Evolutionary conservation across 2,329 filamentous ascomycete species (phyloP), one percentile per base, ranked within the genome.

Genomic region (Paecilomyces fulvus): DNA sequence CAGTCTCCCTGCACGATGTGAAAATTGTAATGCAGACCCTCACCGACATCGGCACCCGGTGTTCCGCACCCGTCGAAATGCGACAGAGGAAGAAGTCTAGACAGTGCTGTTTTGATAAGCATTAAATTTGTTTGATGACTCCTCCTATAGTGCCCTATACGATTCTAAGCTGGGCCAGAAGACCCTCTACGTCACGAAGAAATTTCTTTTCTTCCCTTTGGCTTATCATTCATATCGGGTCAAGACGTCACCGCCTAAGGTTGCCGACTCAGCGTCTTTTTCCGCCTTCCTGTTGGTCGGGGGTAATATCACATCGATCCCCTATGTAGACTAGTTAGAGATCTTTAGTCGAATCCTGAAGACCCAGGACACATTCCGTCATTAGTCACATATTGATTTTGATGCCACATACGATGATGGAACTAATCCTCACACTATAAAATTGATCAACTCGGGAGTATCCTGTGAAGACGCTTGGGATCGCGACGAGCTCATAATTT

Each of bases 221-320:
- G 3, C 48, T 12, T 28, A 14, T 28, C 12, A 37, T 21, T 28
- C 48, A 21, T 49, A 49, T 49, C 48, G 48, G 23, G 37, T 14
- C 33, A 14, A 49, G 48, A 49, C 48, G 48, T 49, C 48, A 49
- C 48, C 48, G 48, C 20, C 48, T 55, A 43, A 3, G n/a, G 14
- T 54, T 54, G 30, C 52, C 52, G 53, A 51, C 51, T 60, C 56
- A 58, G 56, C 30, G 14, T 14, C 12, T 57, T 56, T 60, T 37
- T 53, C 20, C 28, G 12, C 12, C 25, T 17, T 56, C 54, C 46
- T 53, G 52, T 59, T 59, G 58, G 57, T 51, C 48, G 52, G 20
- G 3, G 9, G 12, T 43, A 21, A 21, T 43, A 4, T 43, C 5
- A 43, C 37, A 8, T 17, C 9, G 7, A 6, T 9, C 17, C 17